phyloP scores from a whole-genome alignment of 2,329 filamentous ascomycete species.

The Gremmenia infestans region DNA sequence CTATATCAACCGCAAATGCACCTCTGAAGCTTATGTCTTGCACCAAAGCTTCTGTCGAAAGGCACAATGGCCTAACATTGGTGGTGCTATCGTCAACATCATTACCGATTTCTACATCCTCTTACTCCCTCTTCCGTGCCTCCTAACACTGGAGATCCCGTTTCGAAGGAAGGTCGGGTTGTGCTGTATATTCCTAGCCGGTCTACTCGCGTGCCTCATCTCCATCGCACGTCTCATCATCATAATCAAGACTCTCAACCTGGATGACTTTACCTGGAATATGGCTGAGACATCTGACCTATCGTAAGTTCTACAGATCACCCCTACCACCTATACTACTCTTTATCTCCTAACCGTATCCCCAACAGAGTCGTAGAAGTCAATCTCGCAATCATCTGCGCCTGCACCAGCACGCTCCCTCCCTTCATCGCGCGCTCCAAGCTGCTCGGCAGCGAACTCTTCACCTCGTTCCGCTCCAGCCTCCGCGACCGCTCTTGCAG shows the following conservation, averaged over 20 bases:
- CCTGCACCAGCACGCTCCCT: background rate
- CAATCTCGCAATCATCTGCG: background rate
- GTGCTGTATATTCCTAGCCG: background rate
- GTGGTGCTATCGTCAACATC: background rate
- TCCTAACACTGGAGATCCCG: background rate
- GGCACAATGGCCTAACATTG: background rate
- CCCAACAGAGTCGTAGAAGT: background rate
- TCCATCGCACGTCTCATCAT: background rate
- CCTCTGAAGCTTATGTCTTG: background rate
- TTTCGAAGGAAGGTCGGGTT: background rate
- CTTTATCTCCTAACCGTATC: background rate
- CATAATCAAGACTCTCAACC: background rate
- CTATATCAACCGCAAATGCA: background rate
- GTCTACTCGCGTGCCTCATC: background rate
- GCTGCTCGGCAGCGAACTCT: background rate
- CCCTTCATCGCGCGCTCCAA: background rate
- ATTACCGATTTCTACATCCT: background rate
- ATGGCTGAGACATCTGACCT: background rate
- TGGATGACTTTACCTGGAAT: background rate
- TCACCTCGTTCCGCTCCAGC: background rate
- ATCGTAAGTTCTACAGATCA: background rate
- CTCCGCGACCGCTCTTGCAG: no score
- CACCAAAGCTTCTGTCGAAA: background rate
- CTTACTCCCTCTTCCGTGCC: background rate
- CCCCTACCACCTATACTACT: background rate